These are phyloP conservation scores for Cucurbita moschata DNA, from an alignment of 306 rosid genomes.

Conservation along the genomic window DNA sequence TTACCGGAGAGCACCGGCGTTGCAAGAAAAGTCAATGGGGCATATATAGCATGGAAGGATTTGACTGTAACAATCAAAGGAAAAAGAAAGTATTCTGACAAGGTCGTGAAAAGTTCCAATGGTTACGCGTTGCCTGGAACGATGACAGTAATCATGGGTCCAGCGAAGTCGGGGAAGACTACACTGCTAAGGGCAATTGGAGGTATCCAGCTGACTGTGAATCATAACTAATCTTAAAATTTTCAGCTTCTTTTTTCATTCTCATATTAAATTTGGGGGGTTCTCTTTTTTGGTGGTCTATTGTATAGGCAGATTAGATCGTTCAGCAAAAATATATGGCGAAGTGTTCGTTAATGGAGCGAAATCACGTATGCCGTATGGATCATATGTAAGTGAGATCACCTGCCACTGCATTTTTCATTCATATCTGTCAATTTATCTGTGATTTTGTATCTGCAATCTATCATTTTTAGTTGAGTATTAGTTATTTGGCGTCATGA, in stretches of 20 bases:
- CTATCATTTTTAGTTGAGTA: background rate
- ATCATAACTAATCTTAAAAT: background rate
- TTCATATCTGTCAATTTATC: background rate
- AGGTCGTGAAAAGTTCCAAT: conserved; percentile 86
- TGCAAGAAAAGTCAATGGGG: conserved; percentile 68
- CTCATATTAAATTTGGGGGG: conserved; percentile 15
- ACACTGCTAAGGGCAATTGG: conserved; percentile 78
- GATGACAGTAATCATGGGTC: conserved; percentile 96
- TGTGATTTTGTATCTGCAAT: background rate
- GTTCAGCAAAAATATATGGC: conserved; percentile 72
- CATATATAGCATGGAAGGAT: conserved; percentile 89
- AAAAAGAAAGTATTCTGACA: conserved; percentile 86
- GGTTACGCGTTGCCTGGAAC: conserved; percentile 97
- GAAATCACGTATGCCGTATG: conserved; percentile 57
- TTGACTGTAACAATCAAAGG: conserved; percentile 85
- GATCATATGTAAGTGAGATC: conserved; percentile 69
- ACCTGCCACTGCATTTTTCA: conserved; percentile 3
- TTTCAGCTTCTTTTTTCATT: conserved; percentile 1
- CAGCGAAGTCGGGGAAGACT: conserved; percentile 90
- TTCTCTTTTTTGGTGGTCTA: conserved; percentile 1
- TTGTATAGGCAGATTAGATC: conserved; percentile 64
- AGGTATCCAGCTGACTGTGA: conserved; percentile 35
- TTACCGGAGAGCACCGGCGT: conserved; percentile 51
- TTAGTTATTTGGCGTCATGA: background rate
- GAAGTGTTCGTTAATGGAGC: conserved; percentile 84